Evolutionary conservation across 2,329 filamentous ascomycete genomes (phyloP).

Genomic region (Arthrinium puccinioides): DNA sequence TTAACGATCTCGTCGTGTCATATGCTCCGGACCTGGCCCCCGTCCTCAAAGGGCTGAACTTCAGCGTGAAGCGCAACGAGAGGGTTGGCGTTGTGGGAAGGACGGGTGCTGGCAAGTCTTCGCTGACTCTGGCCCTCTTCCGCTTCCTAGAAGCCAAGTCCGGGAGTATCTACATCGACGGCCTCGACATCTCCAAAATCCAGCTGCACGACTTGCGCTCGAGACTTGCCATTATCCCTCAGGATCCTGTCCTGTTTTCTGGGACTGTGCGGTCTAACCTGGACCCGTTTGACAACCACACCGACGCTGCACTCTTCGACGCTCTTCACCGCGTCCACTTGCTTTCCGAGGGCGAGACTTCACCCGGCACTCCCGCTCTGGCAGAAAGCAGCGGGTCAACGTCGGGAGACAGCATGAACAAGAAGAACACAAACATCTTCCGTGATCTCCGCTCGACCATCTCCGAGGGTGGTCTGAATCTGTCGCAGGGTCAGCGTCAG

Average conservation of each 20-base stretch:
- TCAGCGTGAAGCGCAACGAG: constrained; percentile 59
- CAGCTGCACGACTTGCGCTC: constrained; percentile 62
- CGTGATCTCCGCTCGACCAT: constrained; percentile 54
- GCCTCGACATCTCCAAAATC: constrained; percentile 66
- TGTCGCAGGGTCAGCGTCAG: constrained; percentile 71
- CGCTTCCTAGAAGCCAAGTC: constrained; percentile 65
- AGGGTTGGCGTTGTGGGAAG: constrained; percentile 71
- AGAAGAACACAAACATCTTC: constrained; percentile 60
- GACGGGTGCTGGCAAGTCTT: constrained; percentile 73
- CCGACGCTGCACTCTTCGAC: constrained; percentile 61
- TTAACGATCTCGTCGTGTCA: constrained; percentile 63
- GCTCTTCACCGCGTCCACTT: constrained; percentile 66
- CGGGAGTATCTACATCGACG: constrained; percentile 64
- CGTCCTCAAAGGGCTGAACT: constrained; percentile 62
- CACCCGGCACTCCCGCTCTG: constrained; percentile 16
- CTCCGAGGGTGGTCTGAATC: constrained; percentile 65
- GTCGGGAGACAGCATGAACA: constrained; percentile 20
- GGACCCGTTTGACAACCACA: constrained; percentile 67
- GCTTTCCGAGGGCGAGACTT: constrained; percentile 36
- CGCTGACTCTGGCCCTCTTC: constrained; percentile 68
- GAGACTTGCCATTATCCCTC: constrained; percentile 71
- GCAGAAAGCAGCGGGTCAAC: constrained; percentile 23
- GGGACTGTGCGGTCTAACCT: constrained; percentile 71
- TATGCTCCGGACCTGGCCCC: constrained; percentile 67
- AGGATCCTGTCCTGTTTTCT: constrained; percentile 76